phyloP scores from a whole-genome alignment of 768 basidiomycete species.

The Kwoniella newhampshirensis region DNA sequence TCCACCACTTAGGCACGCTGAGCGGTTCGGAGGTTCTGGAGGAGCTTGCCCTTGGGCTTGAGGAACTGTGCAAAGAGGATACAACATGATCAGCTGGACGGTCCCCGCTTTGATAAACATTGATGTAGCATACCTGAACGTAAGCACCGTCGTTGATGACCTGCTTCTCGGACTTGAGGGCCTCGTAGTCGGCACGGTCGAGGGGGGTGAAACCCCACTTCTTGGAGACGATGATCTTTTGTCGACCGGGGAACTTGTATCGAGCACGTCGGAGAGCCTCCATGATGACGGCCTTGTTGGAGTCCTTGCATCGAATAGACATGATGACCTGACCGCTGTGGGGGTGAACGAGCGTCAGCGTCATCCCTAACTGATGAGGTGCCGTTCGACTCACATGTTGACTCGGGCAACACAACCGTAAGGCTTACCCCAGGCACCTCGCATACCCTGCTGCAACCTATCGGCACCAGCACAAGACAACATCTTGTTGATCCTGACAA shows the following conservation, averaged over 20 bases:
- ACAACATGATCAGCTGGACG: not conserved
- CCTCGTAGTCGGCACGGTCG: slow-evolving; percentile 79
- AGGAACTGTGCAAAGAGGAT: slow-evolving; percentile 64
- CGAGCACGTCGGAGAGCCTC: slow-evolving; percentile 96
- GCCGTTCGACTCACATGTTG: slow-evolving; percentile 41
- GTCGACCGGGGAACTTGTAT: slow-evolving; percentile 67
- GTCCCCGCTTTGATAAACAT: too few relatives aligned
- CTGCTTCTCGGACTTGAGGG: slow-evolving; percentile 84
- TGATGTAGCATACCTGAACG: slow-evolving; percentile 55
- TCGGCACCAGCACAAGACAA: slow-evolving; percentile 98
- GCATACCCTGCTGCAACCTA: slow-evolving; percentile 79
- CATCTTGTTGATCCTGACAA: slow-evolving; percentile 99
- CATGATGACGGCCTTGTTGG: slow-evolving; percentile 80
- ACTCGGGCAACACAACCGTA: slow-evolving; percentile 70
- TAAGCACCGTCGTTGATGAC: slow-evolving; percentile 93
- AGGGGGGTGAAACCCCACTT: slow-evolving; percentile 99
- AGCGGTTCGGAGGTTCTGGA: slow-evolving; percentile 76
- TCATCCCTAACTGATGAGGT: slow-evolving; percentile 1
- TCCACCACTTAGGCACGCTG: slow-evolving; percentile 41
- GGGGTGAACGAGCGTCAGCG: slow-evolving; percentile 52
- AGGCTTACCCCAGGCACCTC: slow-evolving; percentile 99
- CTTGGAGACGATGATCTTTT: slow-evolving; percentile 59
- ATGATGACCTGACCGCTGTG: slow-evolving; percentile 93
- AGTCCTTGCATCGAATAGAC: slow-evolving; percentile 86
- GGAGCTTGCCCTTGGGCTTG: slow-evolving; percentile 78